Evolutionary conservation across 1,284 basidiomycete species (phyloP).

Genomic region (Quambalaria eucalypti): DNA sequence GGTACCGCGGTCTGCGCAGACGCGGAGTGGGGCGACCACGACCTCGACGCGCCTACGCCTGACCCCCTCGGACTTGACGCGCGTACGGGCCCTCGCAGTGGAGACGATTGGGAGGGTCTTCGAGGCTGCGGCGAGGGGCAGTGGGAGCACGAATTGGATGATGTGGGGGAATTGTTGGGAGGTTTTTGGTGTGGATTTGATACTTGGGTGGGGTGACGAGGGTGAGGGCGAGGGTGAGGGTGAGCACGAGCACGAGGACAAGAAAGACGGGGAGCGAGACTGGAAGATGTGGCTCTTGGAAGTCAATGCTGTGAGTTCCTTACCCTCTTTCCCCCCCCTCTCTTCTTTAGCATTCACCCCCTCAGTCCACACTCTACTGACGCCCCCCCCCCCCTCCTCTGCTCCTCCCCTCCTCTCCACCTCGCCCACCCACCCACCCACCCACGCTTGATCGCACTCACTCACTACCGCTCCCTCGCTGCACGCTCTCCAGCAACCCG

Average conservation of each 20-base stretch:
- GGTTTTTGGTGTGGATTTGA: slow-evolving; percentile 82
- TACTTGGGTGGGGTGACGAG: slow-evolving; percentile 44
- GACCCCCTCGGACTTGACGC: not conserved
- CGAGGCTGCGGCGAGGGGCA: slow-evolving; percentile 65
- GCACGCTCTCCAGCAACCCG: slow-evolving; percentile 70
- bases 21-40: too few relatives aligned
- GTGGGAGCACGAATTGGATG: slow-evolving; percentile 73
- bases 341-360: not conserved
- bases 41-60: not conserved
- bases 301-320: slow-evolving; percentile 64
- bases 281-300: slow-evolving; percentile 72
- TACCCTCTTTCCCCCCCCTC: not conserved
- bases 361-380: too few relatives aligned
- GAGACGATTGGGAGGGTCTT: slow-evolving; percentile 67
- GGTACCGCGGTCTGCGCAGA: slow-evolving; percentile 51
- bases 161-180: slow-evolving; percentile 84
- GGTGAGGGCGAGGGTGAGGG: not conserved
- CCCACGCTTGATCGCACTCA: too few relatives aligned
- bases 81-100: slow-evolving; percentile 13
- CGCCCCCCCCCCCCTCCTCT: not conserved
- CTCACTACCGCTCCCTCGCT: too few relatives aligned
- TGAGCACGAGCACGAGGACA: too few relatives aligned
- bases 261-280: too few relatives aligned
- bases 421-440: too few relatives aligned
- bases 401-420: not conserved